Evolutionary conservation across 306 rosid genomes (phyloP), one percentile per base, ranked within the genome.

Genomic region (Vicia villosa): DNA sequence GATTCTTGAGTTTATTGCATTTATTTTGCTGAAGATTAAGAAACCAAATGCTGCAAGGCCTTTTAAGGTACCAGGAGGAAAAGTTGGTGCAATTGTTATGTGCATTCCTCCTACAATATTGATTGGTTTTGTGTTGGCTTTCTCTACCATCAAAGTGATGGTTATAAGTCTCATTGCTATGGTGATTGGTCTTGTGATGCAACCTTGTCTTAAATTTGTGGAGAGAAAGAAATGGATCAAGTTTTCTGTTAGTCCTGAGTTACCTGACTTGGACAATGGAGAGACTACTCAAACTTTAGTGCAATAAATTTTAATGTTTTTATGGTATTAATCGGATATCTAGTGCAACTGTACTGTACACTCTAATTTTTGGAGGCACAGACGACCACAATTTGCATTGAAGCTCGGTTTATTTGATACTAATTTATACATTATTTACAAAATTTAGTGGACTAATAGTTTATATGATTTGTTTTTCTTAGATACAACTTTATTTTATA

Each of bases 151-250:
- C 26, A 93, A 90, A 71, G 78, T 88, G 37, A 56, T 83, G 80
- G 36, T 78, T 49, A 38, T 90, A 37, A 93, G 97, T 83, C 65
- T 88, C 22, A 51, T 54, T 19, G 98, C 90, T 41, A 77, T 90
- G 63, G 82, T 74, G 0, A 79, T 90, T 68, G 97, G 98, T 63
- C 77, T 86, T 71, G 72, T 83, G 81, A 54, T 88, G 80, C 83
- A 81, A 46, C 98, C 98, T 1, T 77, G 86, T 68, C 88, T 93
- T 69, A 83, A 79, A 62, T 60, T 64, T 28, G 70, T 61, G 0
- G 91, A 93, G 84, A 88, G 60, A 58, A 86, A 80, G 86, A 68
- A 86, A 66, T 90, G 94, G 98, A 14, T 89, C 17, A 92, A 86
- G 79, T 93, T 93, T 83, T 88, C 96, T 24, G 36, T 52, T 55